phyloP scores from a whole-genome alignment of 805 yeast species.

The Kodamaea fukazawae region DNA sequence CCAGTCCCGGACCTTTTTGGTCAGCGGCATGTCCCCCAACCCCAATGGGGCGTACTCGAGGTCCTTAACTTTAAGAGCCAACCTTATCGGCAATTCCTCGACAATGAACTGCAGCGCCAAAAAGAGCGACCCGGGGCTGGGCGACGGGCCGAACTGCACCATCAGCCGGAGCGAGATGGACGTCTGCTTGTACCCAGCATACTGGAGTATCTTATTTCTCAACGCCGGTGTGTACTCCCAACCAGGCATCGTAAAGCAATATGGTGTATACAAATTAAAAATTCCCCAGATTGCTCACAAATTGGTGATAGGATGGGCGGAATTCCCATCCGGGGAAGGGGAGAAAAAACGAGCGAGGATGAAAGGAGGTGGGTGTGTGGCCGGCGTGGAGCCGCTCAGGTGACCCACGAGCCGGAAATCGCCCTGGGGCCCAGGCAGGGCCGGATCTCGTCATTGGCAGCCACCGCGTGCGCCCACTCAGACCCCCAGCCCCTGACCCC shows the following conservation, averaged over 20 bases:
- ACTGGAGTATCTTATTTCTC: constrained; percentile 54
- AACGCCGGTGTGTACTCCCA: constrained; percentile 53
- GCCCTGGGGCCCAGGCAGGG: no score
- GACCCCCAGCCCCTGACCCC: no score
- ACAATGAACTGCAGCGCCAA: constrained; percentile 82
- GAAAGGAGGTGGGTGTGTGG: no score
- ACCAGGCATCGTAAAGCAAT: constrained; percentile 6
- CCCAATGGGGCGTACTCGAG: constrained; percentile 78
- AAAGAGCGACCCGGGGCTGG: constrained; percentile 74
- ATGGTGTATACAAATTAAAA: not conserved
- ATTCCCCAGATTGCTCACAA: no score
- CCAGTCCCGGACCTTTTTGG: constrained; percentile 78
- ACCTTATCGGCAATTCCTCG: constrained; percentile 81
- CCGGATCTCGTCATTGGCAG: no score
- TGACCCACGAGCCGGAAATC: no score
- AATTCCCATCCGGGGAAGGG: no score
- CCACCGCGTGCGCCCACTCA: no score
- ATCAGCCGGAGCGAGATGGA: constrained; percentile 82
- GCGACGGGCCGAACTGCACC: constrained; percentile 86
- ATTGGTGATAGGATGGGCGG: no score
- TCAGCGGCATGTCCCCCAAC: constrained; percentile 68
- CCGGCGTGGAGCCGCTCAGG: no score
- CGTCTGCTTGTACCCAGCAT: constrained; percentile 75
- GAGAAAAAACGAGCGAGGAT: no score
- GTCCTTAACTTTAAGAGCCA: constrained; percentile 84